Percentiles rank a stretch among this genome's conserved stretches.
Conservation (phyloP, 1,284 basidiomycete genomes). For the Tilletia setariae region DNA sequence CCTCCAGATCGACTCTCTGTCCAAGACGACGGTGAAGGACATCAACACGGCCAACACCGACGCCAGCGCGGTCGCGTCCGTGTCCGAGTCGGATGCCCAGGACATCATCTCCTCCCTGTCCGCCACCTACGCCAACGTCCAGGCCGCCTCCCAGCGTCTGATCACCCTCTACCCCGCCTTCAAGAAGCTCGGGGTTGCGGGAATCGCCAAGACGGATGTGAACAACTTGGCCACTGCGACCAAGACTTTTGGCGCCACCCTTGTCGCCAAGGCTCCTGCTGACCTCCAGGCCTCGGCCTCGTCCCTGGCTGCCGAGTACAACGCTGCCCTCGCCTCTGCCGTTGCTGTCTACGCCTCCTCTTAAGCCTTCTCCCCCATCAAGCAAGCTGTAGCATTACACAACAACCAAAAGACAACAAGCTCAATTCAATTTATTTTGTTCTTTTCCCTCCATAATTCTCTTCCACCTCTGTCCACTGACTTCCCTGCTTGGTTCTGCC, state of each 20-base stretch:
- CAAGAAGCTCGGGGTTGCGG: slow-evolving; percentile 19
- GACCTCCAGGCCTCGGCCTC: slow-evolving; percentile 3
- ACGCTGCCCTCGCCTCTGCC: slow-evolving; percentile 16
- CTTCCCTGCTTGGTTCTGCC: too few species aligned
- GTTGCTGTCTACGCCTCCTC: slow-evolving; percentile 16
- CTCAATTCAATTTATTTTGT: too few species aligned
- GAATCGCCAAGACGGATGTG: slow-evolving; percentile 18
- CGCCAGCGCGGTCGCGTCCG: slow-evolving; percentile 11
- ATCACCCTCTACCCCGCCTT: slow-evolving; percentile 18
- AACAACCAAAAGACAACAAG: too few species aligned
- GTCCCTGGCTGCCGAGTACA: slow-evolving; percentile 16
- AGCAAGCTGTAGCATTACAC: too few species aligned
- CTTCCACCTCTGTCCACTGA: too few species aligned
- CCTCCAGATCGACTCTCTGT: slow-evolving; percentile 17
- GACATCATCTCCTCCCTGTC: slow-evolving; percentile 20
- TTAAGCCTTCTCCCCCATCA: too few species aligned
- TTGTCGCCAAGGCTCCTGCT: slow-evolving; percentile 17
- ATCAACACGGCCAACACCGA: slow-evolving; percentile 20
- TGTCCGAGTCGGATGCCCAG: slow-evolving; percentile 20
- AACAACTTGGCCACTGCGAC: slow-evolving; percentile 19
- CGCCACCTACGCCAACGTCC: slow-evolving; percentile 20
- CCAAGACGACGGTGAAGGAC: slow-evolving; percentile 16
- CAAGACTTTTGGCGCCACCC: slow-evolving; percentile 18
- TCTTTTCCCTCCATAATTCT: too few species aligned
- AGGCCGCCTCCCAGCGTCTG: slow-evolving; percentile 19